These are phyloP conservation scores for Pichia nakasei DNA, from an alignment of 805 yeast species.

Conservation along the genomic window DNA sequence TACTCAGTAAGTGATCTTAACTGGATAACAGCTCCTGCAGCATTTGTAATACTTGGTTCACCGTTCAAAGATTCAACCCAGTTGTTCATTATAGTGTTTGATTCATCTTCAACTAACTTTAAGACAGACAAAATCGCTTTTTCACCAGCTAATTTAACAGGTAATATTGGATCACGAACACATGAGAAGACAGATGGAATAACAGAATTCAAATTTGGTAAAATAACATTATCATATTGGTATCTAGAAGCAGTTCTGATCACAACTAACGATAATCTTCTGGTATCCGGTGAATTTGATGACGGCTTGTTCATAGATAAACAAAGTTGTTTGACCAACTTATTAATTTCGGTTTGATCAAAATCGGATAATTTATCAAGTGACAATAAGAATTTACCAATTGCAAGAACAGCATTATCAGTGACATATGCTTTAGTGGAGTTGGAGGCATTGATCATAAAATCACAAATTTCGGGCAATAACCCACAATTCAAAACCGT, in stretches of 20 bases:
- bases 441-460: slow-evolving; percentile 36
- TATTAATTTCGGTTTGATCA: slow-evolving; percentile 18
- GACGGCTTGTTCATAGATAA: slow-evolving; percentile 40
- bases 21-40: slow-evolving; percentile 40
- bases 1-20: slow-evolving; percentile 79
- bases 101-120: slow-evolving; percentile 59
- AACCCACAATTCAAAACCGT: slow-evolving; percentile 50
- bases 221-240: slow-evolving; percentile 41
- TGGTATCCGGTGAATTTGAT: slow-evolving; percentile 61
- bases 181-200: slow-evolving; percentile 73
- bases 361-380: slow-evolving; percentile 29
- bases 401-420: slow-evolving; percentile 71
- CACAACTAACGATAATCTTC: slow-evolving; percentile 71
- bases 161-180: slow-evolving; percentile 81
- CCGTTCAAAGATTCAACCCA: slow-evolving; percentile 50
- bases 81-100: slow-evolving; percentile 38
- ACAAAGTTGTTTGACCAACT: slow-evolving; percentile 42
- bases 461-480: slow-evolving; percentile 39
- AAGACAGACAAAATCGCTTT: slow-evolving; percentile 73
- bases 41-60: slow-evolving; percentile 31
- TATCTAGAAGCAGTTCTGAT: slow-evolving; percentile 65
- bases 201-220: slow-evolving; percentile 44
- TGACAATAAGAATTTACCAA: slow-evolving; percentile 68
- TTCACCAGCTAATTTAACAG: slow-evolving; percentile 90
- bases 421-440: slow-evolving; percentile 44